These are phyloP conservation scores for Chionographis japonica DNA, from an alignment of 106 monocot genomes.

Conservation along the genomic window DNA sequence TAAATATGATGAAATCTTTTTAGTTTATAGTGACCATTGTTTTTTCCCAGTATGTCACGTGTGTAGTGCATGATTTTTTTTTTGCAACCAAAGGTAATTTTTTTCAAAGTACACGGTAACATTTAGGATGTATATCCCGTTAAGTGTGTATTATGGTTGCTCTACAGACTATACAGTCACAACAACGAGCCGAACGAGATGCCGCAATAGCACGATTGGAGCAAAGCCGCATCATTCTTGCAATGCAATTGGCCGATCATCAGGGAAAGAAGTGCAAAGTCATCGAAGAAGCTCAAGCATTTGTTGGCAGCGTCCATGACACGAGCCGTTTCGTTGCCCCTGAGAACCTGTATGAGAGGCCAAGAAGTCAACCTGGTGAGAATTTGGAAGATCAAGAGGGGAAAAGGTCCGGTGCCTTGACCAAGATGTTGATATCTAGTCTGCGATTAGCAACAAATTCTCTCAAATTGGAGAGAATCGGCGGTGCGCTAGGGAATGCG, in stretches of 20 bases:
- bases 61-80: too few relatives aligned
- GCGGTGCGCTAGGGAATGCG: conserved; percentile 64
- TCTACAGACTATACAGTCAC: conserved; percentile 84
- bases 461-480: conserved; percentile 30
- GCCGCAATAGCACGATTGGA: conserved; percentile 79
- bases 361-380: conserved; percentile 16
- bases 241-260: conserved; percentile 79
- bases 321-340: conserved; percentile 34
- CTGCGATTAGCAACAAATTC: conserved; percentile 42
- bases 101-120: too few relatives aligned
- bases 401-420: conserved; percentile 24
- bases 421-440: conserved; percentile 50
- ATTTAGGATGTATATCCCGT: too few relatives aligned
- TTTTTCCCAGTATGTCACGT: too few relatives aligned
- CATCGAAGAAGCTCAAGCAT: conserved; percentile 82
- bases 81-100: too few relatives aligned
- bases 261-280: conserved; percentile 84
- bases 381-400: conserved; percentile 6
- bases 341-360: conserved; percentile 29
- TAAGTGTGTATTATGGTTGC: not conserved
- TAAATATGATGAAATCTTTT: too few relatives aligned
- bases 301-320: conserved; percentile 60
- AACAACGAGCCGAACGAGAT: conserved; percentile 78
- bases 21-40: too few relatives aligned
- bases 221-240: conserved; percentile 81